Conservation (phyloP, 2,329 filamentous ascomycete species). For the Diplodia corticola region DNA sequence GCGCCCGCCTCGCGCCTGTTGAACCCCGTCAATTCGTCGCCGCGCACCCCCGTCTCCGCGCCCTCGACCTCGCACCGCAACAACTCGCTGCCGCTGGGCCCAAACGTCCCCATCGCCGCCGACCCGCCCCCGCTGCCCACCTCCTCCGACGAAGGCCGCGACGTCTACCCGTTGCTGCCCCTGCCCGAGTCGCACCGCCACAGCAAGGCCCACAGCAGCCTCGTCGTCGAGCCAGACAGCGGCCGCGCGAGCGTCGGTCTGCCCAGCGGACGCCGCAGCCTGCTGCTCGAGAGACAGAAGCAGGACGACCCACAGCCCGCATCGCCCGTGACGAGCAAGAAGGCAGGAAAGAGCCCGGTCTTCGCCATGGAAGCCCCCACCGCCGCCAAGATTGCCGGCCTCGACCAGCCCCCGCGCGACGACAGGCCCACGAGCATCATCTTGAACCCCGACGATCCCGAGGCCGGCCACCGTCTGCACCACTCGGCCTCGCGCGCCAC, state of each 20-base stretch:
- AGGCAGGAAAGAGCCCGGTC: neutral
- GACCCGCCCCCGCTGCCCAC: slow-evolving; percentile 28
- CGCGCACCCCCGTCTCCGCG: slow-evolving; percentile 44
- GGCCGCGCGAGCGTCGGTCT: slow-evolving; percentile 55
- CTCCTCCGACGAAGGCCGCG: slow-evolving; percentile 43
- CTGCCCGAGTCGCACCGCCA: slow-evolving; percentile 58
- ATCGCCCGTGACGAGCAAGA: neutral
- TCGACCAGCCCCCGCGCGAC: neutral
- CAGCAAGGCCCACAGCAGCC: slow-evolving; percentile 47
- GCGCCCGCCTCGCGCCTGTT: slow-evolving; percentile 55
- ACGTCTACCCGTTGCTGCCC: slow-evolving; percentile 58
- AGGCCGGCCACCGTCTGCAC: slow-evolving; percentile 21
- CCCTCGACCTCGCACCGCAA: slow-evolving; percentile 44
- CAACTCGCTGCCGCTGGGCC: slow-evolving; percentile 31
- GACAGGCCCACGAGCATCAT: slow-evolving; percentile 13
- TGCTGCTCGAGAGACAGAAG: slow-evolving; percentile 20
- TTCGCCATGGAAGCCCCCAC: slow-evolving; percentile 11
- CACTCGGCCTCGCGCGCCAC: slow-evolving; percentile 22
- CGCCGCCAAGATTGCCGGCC: slow-evolving; percentile 14
- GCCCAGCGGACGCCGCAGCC: slow-evolving; percentile 42
- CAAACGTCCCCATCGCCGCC: slow-evolving; percentile 46
- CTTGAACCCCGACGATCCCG: slow-evolving; percentile 14
- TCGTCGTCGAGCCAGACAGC: slow-evolving; percentile 46
- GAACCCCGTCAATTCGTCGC: slow-evolving; percentile 63
- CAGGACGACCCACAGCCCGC: neutral